Conservation (phyloP, 1,284 basidiomycete genomes). For the Cystodermella granulosa region DNA sequence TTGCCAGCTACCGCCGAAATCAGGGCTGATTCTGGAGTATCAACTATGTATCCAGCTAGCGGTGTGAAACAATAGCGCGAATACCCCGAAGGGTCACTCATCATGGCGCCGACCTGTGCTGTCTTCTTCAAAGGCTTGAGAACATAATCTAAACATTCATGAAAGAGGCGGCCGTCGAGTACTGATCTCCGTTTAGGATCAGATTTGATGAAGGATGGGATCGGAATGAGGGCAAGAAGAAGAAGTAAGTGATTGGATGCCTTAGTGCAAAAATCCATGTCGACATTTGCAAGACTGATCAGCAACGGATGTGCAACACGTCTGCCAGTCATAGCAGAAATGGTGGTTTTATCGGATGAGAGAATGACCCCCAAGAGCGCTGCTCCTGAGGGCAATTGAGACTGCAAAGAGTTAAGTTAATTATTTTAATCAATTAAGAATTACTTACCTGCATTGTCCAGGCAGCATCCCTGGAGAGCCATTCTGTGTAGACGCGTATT, state of each 20-base stretch:
- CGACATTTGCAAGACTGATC: slow-evolving; percentile 24
- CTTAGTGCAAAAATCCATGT: slow-evolving; percentile 29
- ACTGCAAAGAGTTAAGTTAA: slow-evolving; percentile 14
- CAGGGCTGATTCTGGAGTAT: too few species aligned
- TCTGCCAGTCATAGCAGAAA: slow-evolving; percentile 32
- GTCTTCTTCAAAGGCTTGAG: slow-evolving; percentile 29
- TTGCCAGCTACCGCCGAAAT: too few species aligned
- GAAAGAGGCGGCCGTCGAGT: slow-evolving; percentile 28
- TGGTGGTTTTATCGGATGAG: too few species aligned
- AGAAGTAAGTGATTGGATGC: slow-evolving; percentile 26
- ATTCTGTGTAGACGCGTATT: too few species aligned
- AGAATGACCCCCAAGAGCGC: slow-evolving; percentile 30
- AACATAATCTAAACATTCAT: slow-evolving; percentile 27
- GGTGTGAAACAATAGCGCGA: slow-evolving; percentile 21
- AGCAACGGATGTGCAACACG: too few species aligned
- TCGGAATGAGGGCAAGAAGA: slow-evolving; percentile 29
- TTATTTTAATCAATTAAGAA: neutral
- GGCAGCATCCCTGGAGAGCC: slow-evolving; percentile 25
- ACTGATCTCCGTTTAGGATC: slow-evolving; percentile 13
- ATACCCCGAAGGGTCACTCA: slow-evolving; percentile 26
- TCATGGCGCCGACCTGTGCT: slow-evolving; percentile 20
- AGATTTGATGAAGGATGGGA: slow-evolving; percentile 22
- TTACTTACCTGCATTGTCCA: slow-evolving; percentile 30
- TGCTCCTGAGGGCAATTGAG: slow-evolving; percentile 22
- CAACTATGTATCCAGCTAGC: slow-evolving; percentile 22